These are phyloP conservation scores for Pyracantha coccinea DNA, from an alignment of 331 rosid genomes.

Conservation along the genomic window DNA sequence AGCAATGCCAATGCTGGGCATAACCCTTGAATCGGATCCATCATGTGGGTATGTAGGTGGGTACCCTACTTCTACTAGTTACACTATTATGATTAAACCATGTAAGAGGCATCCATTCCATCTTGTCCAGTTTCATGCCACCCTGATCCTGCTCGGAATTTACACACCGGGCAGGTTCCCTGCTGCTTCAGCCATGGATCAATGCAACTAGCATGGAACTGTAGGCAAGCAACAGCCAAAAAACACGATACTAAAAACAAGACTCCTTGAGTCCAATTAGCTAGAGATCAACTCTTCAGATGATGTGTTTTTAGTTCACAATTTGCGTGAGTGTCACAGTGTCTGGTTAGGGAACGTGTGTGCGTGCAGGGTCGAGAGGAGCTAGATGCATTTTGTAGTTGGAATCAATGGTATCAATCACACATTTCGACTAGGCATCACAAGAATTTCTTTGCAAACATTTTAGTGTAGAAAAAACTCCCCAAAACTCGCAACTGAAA, in stretches of 20 bases:
- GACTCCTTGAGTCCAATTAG: neutral
- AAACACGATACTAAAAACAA: neutral
- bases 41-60: neutral
- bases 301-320: neutral
- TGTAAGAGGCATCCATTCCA: constrained; percentile 41
- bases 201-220: constrained; percentile 89
- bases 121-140: constrained; percentile 57
- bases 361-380: neutral
- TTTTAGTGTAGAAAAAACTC: neutral
- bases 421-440: neutral
- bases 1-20: constrained; percentile 20
- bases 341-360: neutral
- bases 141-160: constrained; percentile 46
- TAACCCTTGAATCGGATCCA: constrained; percentile 6
- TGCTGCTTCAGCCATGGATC: constrained; percentile 62
- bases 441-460: neutral
- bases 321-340: neutral
- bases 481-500: neutral
- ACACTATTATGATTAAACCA: constrained; percentile 21
- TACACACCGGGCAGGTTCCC: constrained; percentile 92
- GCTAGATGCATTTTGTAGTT: neutral
- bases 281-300: neutral
- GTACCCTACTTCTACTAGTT: neutral
- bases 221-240: constrained; percentile 1
- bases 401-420: neutral